Percentiles rank a stretch among this genome's conserved stretches.
phyloP scores from a whole-genome alignment of 306 rosid species.

The Malus sieversii region DNA sequence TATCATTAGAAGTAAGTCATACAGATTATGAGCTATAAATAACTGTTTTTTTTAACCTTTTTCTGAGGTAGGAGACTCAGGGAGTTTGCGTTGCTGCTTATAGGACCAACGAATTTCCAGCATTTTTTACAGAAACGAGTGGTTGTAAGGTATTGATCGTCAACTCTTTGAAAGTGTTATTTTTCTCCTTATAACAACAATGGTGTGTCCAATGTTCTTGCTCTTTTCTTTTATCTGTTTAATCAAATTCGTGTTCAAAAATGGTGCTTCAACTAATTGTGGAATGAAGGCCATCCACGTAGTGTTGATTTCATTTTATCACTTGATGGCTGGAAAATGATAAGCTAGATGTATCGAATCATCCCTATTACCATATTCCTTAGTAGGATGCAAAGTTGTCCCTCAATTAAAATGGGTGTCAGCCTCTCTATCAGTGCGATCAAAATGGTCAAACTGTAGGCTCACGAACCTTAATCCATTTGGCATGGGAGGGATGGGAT shows the following conservation, averaged over 20 bases:
- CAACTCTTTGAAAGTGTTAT: background rate
- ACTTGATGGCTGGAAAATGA: background rate
- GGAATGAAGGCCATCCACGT: background rate
- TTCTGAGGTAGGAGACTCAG: slow-evolving; percentile 62
- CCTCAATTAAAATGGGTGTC: background rate
- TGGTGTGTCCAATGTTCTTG: background rate
- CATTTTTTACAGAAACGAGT: slow-evolving; percentile 81
- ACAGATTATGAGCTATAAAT: background rate
- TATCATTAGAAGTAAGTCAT: slow-evolving; percentile 10
- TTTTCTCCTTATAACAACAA: background rate
- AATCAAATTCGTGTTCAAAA: background rate
- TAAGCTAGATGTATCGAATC: background rate
- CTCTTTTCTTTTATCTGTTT: background rate
- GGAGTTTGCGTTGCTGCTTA: slow-evolving; percentile 88
- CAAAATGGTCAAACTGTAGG: background rate
- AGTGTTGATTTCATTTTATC: background rate
- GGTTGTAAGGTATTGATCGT: slow-evolving; percentile 66
- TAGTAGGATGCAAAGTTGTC: background rate
- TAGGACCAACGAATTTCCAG: slow-evolving; percentile 83
- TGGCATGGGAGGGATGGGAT: background rate
- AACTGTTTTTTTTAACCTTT: background rate
- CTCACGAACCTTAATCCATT: background rate
- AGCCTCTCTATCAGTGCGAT: background rate
- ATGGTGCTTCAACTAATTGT: background rate
- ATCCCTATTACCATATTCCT: no score